A percentile compares a stretch with the other conserved stretches of the same genome.
These are phyloP conservation scores for Camellia japonica DNA, from an alignment of 148 eudicot genomes.

Conservation along the genomic window DNA sequence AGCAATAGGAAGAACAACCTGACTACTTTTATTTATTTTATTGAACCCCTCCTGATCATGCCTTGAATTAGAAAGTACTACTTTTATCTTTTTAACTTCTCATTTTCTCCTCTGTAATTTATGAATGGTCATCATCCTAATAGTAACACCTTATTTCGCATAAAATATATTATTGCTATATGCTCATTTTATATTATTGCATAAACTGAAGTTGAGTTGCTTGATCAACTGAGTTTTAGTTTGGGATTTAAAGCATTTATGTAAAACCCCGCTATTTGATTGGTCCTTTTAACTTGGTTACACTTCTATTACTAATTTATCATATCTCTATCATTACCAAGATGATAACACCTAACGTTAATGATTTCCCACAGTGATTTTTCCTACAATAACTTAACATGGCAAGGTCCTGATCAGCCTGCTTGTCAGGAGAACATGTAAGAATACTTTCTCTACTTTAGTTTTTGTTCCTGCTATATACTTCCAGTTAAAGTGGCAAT, in stretches of 20 bases:
- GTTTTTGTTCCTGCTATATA: not conserved
- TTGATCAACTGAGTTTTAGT: not conserved
- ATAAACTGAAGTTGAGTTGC: not conserved
- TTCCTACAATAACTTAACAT: slow-evolving; percentile 71
- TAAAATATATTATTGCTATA: not conserved
- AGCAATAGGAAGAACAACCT: not conserved
- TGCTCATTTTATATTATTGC: not conserved
- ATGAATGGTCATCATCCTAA: not conserved
- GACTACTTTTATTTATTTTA: not conserved
- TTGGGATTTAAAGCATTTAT: not conserved
- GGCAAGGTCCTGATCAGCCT: slow-evolving; percentile 57
- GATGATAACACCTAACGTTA: slow-evolving; percentile 10
- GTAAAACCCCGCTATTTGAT: not conserved
- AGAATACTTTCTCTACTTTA: slow-evolving; percentile 9
- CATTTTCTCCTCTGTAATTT: not conserved
- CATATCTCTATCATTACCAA: not conserved
- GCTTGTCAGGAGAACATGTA: slow-evolving; percentile 57
- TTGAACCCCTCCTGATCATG: not conserved
- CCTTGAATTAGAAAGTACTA: not conserved
- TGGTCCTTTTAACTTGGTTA: not conserved
- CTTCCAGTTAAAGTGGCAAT: not conserved
- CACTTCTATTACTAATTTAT: not conserved
- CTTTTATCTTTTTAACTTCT: not conserved
- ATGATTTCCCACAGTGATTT: slow-evolving; percentile 56
- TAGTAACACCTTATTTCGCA: not conserved